Evolutionary conservation across 768 basidiomycete species (phyloP).

Genomic region (Tricholoma matsutake): DNA sequence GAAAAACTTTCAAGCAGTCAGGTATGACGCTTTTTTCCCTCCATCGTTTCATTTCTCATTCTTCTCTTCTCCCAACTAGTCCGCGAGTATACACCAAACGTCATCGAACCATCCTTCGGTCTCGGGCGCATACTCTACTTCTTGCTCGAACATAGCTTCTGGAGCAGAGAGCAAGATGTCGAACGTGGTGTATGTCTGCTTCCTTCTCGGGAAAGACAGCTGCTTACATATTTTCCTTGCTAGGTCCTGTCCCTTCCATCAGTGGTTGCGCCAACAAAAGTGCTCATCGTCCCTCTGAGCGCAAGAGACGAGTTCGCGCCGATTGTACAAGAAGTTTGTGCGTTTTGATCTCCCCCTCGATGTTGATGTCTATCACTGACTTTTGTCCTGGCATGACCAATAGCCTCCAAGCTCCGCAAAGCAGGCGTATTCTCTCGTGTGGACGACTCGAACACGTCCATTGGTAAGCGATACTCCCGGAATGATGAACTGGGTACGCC

Average conservation of each 20-base stretch:
- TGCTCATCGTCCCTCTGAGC: conserved; percentile 92
- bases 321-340: conserved; percentile 86
- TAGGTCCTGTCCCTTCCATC: conserved; percentile 90
- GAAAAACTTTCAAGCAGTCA: conserved; percentile 84
- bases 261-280: conserved; percentile 92
- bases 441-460: conserved; percentile 92
- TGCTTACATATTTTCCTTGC: not conserved
- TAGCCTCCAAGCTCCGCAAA: conserved; percentile 83
- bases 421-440: conserved; percentile 91
- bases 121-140: conserved; percentile 94
- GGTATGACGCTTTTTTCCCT: conserved; percentile 42
- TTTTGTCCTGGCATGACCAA: not conserved
- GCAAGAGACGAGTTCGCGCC: conserved; percentile 81
- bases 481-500: conserved; percentile 99
- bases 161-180: conserved; percentile 89
- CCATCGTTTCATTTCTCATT: not conserved
- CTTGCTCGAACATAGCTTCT: conserved; percentile 93
- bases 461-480: conserved; percentile 95
- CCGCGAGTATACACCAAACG: conserved; percentile 94
- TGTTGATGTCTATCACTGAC: conserved; percentile 6
- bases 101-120: conserved; percentile 98
- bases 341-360: conserved; percentile 33
- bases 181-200: conserved; percentile 73
- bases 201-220: not conserved
- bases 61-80: conserved; percentile 43